Conservation (phyloP, 108 stramenopile species). For the Nitzschia sp. region DNA sequence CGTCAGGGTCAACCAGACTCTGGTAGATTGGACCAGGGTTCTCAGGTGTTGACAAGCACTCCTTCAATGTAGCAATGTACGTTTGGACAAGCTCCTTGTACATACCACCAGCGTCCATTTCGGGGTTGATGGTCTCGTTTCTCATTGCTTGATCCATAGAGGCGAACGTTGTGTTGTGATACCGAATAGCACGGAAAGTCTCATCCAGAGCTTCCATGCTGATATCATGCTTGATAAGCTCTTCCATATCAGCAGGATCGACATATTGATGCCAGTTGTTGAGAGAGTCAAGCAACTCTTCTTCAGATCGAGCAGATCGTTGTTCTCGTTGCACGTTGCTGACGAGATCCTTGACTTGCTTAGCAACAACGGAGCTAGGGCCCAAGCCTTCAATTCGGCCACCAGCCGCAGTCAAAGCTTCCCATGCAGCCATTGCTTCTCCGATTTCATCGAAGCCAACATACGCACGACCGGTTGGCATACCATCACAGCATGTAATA, state of each 20-base stretch:
- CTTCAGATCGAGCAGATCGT: constrained; percentile 55
- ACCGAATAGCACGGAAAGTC: constrained; percentile 64
- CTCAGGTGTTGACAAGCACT: constrained; percentile 44
- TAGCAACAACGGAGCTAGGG: constrained; percentile 33
- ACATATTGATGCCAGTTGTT: constrained; percentile 80
- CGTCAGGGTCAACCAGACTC: constrained; percentile 61
- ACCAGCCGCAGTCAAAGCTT: constrained; percentile 9
- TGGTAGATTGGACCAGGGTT: constrained; percentile 70
- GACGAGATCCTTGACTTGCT: constrained; percentile 22
- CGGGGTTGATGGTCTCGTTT: constrained; percentile 57
- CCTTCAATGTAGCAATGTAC: constrained; percentile 42
- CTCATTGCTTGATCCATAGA: constrained; percentile 66
- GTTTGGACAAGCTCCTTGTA: constrained; percentile 47
- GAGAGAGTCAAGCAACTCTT: constrained; percentile 66
- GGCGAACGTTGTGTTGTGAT: constrained; percentile 69
- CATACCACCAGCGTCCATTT: constrained; percentile 49
- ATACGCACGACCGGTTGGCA: constrained; percentile 71
- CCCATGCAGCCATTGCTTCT: constrained; percentile 62
- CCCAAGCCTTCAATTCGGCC: constrained; percentile 21
- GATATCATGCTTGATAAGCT: constrained; percentile 54
- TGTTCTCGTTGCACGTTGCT: constrained; percentile 28
- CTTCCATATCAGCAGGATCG: constrained; percentile 71
- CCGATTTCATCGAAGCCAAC: constrained; percentile 80
- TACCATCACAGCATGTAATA: constrained; percentile 60
- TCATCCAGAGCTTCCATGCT: constrained; percentile 65